Evolutionary conservation across 148 eudicot genomes (phyloP), one percentile per base, ranked within the genome.

Genomic region (Polygonum maritimum): DNA sequence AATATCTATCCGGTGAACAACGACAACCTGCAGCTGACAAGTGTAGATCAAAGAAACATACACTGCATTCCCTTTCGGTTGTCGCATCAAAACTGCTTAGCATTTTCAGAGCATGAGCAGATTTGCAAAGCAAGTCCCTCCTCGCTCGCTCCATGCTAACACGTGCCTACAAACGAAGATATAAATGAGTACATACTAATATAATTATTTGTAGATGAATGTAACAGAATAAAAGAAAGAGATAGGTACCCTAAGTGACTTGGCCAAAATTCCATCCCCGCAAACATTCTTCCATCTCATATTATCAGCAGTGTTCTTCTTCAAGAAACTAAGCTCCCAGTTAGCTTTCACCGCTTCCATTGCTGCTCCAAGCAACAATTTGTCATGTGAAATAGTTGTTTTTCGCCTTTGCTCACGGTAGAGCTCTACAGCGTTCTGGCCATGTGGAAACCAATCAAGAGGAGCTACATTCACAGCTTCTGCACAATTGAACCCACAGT

Each of bases 401-500:
- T 88, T 93, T 69, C 98, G 78, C 40, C 86, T 88, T 84, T 92
- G 97, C 78, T 91, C 90, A 80, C 94, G 89, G 78, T 96, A 96
- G 45, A 92, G 92, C 89, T 96, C 99, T 79, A 96, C 91, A 77
- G 99, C 99, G 76, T 81, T 92, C 74, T 88, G 97, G 48, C 99
- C 99, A 77, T 88, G 94, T 39, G 98, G 99, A 81, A 96, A 85
- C 99, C 99, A 96, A 76, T 96, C 98, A 81, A 96, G 84, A 74
- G 99, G 99, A 77, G 99, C 99, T 77, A 93, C 90, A 86, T 96
- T 96, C 70, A 96, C 98, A 63, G 99, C 99, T 83, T 96, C 98
- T 58, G 99, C 99, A 85, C 99, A 96, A 73, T 96, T 96, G 83
- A 96, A 96, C 33, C 99, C 98, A 73, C 84, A 82, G 69, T 96